These are phyloP conservation scores for Saccharomycopsis babjevae DNA, from an alignment of 805 yeast genomes.

Conservation along the genomic window DNA sequence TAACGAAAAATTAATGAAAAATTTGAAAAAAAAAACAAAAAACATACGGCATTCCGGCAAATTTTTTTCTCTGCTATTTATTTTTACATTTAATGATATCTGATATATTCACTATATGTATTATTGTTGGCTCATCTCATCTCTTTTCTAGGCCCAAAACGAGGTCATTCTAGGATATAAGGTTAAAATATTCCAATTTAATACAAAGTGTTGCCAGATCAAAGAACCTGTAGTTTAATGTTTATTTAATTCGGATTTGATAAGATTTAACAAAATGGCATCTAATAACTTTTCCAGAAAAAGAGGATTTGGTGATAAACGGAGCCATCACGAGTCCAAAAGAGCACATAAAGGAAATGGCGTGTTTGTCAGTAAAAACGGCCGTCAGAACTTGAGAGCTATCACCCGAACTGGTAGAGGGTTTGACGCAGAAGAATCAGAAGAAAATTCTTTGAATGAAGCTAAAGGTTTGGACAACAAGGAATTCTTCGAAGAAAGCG, in stretches of 20 bases:
- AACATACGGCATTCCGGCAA: background rate
- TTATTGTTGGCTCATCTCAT: background rate
- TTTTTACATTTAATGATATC: background rate
- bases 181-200: too few relatives aligned
- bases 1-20: background rate
- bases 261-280: background rate
- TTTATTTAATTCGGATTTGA: too few relatives aligned
- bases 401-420: conserved; percentile 46
- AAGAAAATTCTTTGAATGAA: conserved; percentile 16
- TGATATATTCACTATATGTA: too few relatives aligned
- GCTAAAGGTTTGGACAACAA: conserved; percentile 7
- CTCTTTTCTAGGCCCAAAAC: background rate
- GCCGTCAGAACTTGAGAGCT: conserved; percentile 51
- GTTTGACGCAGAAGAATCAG: conserved; percentile 19
- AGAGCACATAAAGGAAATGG: background rate
- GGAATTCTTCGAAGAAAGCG: background rate
- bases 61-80: background rate
- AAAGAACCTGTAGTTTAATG: too few relatives aligned
- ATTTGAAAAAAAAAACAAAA: background rate
- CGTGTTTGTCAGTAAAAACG: conserved; percentile 28
- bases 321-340: background rate
- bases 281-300: background rate
- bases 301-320: background rate
- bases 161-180: too few relatives aligned
- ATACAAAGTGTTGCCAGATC: background rate